Conservation (phyloP, 1,139 yeast genomes). For the Yamadazyma aaseri region DNA sequence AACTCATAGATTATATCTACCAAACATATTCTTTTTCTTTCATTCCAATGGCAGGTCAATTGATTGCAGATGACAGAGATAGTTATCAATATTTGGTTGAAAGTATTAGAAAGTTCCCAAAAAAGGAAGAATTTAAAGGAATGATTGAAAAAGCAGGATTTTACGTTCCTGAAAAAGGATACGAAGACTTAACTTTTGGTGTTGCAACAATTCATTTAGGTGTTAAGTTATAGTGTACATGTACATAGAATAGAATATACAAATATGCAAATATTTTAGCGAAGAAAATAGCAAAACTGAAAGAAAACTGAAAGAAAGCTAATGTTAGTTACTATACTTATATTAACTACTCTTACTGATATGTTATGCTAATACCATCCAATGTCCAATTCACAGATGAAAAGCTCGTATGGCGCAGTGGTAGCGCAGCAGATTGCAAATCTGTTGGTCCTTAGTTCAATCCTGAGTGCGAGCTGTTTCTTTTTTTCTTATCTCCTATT, state of each 20-base stretch:
- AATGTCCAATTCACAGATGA: too few species aligned
- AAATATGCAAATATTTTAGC: too few species aligned
- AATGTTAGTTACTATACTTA: too few species aligned
- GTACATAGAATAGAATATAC: neutral
- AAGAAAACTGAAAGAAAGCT: too few species aligned
- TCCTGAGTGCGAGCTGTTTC: constrained; percentile 46
- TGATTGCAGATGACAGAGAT: constrained; percentile 91
- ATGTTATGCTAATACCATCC: too few species aligned
- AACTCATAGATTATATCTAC: constrained; percentile 70
- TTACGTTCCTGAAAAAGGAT: constrained; percentile 80
- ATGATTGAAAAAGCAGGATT: constrained; percentile 97
- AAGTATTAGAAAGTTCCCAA: constrained; percentile 87
- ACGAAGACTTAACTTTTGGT: constrained; percentile 94
- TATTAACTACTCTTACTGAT: too few species aligned
- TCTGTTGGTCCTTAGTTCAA: constrained; percentile 56
- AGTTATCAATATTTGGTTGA: constrained; percentile 95
- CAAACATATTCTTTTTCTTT: constrained; percentile 86
- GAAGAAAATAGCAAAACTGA: too few species aligned
- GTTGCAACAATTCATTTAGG: constrained; percentile 97
- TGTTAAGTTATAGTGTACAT: constrained; percentile 55
- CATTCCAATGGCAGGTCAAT: constrained; percentile 93
- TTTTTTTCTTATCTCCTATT: too few species aligned
- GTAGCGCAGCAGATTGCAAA: constrained; percentile 59
- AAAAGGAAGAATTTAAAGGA: constrained; percentile 82
- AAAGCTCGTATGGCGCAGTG: constrained; percentile 52